These are phyloP conservation scores for Gaertneriomyces sp. DNA, from an alignment of 192 early-diverging fungal species.

Conservation along the genomic window DNA sequence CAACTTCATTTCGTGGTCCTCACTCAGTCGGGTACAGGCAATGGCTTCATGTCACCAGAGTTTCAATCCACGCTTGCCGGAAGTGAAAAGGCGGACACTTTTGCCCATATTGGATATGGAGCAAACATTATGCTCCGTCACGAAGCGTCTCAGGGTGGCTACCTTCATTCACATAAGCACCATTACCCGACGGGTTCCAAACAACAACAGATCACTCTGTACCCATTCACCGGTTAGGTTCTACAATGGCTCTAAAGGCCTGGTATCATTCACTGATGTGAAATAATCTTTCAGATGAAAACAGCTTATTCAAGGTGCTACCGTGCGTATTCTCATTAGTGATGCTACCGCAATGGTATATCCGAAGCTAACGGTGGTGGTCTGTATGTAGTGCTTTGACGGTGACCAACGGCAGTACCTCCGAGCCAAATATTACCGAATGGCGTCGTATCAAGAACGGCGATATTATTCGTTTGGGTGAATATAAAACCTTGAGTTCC, in stretches of 20 bases:
- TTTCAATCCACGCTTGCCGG: conserved; percentile 51
- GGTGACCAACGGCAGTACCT: conserved; percentile 28
- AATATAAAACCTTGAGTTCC: too few relatives aligned
- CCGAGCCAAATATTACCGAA: conserved; percentile 22
- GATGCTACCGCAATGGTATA: neutral
- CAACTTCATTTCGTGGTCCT: conserved; percentile 46
- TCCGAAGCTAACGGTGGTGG: neutral
- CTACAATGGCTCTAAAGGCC: neutral
- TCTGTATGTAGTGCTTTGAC: conserved; percentile 16
- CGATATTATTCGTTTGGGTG: conserved; percentile 72
- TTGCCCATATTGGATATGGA: conserved; percentile 60
- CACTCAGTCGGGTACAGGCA: conserved; percentile 35
- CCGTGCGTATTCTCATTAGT: conserved; percentile 16
- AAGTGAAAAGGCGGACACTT: conserved; percentile 36
- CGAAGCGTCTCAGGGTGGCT: conserved; percentile 68
- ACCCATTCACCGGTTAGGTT: conserved; percentile 41
- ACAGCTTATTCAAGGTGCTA: conserved; percentile 73
- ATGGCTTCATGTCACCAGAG: conserved; percentile 53
- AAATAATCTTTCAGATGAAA: conserved; percentile 45
- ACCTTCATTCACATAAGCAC: conserved; percentile 67
- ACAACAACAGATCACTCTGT: conserved; percentile 62
- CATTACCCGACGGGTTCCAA: conserved; percentile 74
- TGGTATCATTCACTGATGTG: neutral
- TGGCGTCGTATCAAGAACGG: conserved; percentile 52
- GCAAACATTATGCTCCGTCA: conserved; percentile 63